phyloP scores from a whole-genome alignment of 1,284 basidiomycete species.

The Tilletia walkeri region DNA sequence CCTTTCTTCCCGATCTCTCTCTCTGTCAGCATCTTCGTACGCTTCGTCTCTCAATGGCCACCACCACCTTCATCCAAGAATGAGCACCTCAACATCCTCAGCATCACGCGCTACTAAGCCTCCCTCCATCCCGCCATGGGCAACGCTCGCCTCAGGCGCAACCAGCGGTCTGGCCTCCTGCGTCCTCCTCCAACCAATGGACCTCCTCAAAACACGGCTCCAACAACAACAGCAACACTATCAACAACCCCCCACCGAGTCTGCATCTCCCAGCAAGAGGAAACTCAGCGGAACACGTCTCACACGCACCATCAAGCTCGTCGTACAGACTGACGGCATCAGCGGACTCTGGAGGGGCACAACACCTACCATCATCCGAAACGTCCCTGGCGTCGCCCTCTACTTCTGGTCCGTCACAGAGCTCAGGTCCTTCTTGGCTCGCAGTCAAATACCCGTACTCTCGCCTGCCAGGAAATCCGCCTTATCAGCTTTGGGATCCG shows the following conservation, averaged over 20 bases:
- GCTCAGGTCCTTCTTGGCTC: conserved; percentile 36
- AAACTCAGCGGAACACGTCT: conserved; percentile 21
- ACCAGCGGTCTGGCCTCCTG: conserved; percentile 50
- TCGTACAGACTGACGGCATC: conserved; percentile 40
- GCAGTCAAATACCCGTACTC: conserved; percentile 40
- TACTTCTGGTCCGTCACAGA: conserved; percentile 54
- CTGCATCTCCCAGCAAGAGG: not conserved
- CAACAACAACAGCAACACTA: conserved; percentile 32
- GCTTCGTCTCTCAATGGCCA: no score
- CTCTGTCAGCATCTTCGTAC: no score
- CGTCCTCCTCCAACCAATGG: conserved; percentile 51
- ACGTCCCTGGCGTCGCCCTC: conserved; percentile 53
- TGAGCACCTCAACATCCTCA: no score
- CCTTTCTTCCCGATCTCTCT: not conserved
- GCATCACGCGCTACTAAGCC: not conserved
- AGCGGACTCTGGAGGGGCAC: conserved; percentile 52
- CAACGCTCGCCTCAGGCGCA: conserved; percentile 49
- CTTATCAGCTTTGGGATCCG: conserved; percentile 74
- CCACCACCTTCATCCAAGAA: no score
- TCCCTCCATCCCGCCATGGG: conserved; percentile 34
- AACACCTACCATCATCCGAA: conserved; percentile 47
- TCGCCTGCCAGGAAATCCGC: conserved; percentile 66
- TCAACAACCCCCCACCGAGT: no score
- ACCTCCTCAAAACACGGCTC: conserved; percentile 53
- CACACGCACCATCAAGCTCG: conserved; percentile 27